phyloP scores from a whole-genome alignment of 805 yeast genomes.

The Limtongia smithiae region DNA sequence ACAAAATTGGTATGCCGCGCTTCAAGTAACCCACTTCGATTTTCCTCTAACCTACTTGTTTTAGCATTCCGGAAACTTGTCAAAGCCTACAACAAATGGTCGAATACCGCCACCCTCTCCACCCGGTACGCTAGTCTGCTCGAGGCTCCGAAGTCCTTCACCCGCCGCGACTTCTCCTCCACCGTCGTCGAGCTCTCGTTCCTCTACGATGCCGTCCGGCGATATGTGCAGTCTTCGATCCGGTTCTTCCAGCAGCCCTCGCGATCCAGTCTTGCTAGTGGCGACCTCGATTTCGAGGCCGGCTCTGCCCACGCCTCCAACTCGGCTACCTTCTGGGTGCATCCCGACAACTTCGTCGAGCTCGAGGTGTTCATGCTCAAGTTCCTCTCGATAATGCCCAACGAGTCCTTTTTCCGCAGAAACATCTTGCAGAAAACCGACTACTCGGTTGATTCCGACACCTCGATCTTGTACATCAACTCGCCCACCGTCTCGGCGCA shows the following conservation, averaged over 20 bases:
- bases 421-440: slow-evolving; percentile 12
- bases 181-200: slow-evolving; percentile 59
- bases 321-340: slow-evolving; percentile 51
- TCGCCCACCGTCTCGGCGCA: slow-evolving; percentile 2
- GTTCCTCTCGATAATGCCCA: slow-evolving; percentile 36
- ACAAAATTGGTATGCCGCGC: slow-evolving; percentile 53
- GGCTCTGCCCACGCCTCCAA: slow-evolving; percentile 37
- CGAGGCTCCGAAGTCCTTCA: slow-evolving; percentile 53
- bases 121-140: slow-evolving; percentile 37
- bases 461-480: slow-evolving; percentile 19
- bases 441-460: slow-evolving; percentile 16
- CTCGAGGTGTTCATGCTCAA: slow-evolving; percentile 47
- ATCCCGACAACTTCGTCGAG: slow-evolving; percentile 56
- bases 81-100: slow-evolving; percentile 60
- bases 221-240: slow-evolving; percentile 20
- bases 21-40: neutral
- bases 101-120: slow-evolving; percentile 37
- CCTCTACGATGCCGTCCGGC: slow-evolving; percentile 49
- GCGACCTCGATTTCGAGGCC: slow-evolving; percentile 39
- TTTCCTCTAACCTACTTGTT: neutral
- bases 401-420: slow-evolving; percentile 22
- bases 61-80: slow-evolving; percentile 57
- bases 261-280: slow-evolving; percentile 18
- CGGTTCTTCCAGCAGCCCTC: slow-evolving; percentile 18
- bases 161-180: slow-evolving; percentile 56